A percentile compares a stretch with the other conserved stretches of the same genome.
These are phyloP conservation scores for Phytophthora meadii DNA, from an alignment of 352 stramenopile genomes.

Conservation along the genomic window DNA sequence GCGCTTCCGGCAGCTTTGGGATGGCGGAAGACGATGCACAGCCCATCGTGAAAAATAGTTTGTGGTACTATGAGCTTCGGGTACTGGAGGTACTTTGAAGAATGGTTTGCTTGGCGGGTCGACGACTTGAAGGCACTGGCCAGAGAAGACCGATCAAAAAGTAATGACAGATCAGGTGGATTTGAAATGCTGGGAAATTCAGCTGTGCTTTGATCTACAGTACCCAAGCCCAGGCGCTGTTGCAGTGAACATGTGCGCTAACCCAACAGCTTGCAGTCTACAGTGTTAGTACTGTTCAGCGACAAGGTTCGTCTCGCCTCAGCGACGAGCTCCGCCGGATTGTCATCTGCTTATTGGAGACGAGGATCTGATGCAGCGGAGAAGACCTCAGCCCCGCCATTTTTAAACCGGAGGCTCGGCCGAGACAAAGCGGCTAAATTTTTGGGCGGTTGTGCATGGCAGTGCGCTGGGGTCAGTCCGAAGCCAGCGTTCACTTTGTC, in stretches of 20 bases:
- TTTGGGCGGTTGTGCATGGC: constrained; percentile 5
- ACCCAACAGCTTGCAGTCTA: too few species aligned
- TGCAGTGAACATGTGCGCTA: too few species aligned
- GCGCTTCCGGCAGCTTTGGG: constrained; percentile 25
- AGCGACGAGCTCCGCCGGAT: constrained; percentile 9
- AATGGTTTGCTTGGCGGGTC: constrained; percentile 19
- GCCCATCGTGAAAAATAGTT: constrained; percentile 29
- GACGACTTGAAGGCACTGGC: background rate
- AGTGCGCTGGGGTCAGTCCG: constrained; percentile 6
- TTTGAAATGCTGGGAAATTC: constrained; percentile 12
- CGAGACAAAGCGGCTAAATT: constrained; percentile 10
- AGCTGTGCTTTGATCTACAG: constrained; percentile 28
- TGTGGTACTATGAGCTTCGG: constrained; percentile 5
- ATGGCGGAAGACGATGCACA: constrained; percentile 44
- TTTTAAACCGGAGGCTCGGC: background rate
- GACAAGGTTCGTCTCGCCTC: background rate
- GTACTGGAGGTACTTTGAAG: constrained; percentile 20
- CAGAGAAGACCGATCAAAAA: constrained; percentile 16
- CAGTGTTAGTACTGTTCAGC: background rate
- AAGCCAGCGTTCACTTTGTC: constrained; percentile 1
- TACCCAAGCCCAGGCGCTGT: constrained; percentile 6
- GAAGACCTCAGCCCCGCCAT: constrained; percentile 3
- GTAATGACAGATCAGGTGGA: constrained; percentile 11
- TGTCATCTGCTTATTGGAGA: constrained; percentile 20
- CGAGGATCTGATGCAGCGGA: constrained; percentile 6